Evolutionary conservation across 2,329 filamentous ascomycete genomes (phyloP).

Genomic region (Pseudogymnoascus sp.): DNA sequence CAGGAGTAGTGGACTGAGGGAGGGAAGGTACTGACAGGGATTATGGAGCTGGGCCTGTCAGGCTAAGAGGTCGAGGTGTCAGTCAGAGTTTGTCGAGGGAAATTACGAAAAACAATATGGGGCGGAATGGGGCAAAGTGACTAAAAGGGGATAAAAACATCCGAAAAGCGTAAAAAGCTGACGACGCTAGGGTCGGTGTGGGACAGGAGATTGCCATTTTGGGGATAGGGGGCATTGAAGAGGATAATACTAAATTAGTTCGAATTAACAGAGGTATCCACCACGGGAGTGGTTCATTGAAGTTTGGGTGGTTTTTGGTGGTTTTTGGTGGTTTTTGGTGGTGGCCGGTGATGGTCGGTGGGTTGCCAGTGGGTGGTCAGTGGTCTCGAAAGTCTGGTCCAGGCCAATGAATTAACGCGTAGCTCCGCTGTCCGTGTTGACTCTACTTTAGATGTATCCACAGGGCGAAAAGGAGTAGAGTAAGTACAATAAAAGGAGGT

Average conservation of each 20-base stretch:
- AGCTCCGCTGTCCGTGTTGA: not conserved
- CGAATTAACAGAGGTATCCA: not conserved
- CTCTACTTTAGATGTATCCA: not conserved
- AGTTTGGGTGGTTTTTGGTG: no score
- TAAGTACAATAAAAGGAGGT: not conserved
- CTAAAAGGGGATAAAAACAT: not conserved
- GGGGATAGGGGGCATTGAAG: not conserved
- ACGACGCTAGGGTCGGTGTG: not conserved
- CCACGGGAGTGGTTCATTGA: not conserved
- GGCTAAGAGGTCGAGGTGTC: conserved; percentile 6
- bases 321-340: no score
- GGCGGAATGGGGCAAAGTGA: not conserved
- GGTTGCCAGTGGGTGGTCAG: not conserved
- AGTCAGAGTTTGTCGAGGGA: conserved; percentile 1
- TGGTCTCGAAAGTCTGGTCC: not conserved
- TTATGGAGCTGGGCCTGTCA: conserved; percentile 6
- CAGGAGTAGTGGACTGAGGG: not conserved
- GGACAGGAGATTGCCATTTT: not conserved
- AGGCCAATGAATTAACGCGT: not conserved
- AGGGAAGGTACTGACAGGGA: conserved; percentile 6
- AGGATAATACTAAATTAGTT: not conserved
- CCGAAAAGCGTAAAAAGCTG: not conserved
- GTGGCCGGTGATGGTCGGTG: not conserved
- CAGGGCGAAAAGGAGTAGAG: not conserved
- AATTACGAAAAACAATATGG: not conserved